Percentiles rank a stretch among this genome's conserved stretches.
Conservation (phyloP, 176 grass and related monocot species). For the Bromus sterilis region DNA sequence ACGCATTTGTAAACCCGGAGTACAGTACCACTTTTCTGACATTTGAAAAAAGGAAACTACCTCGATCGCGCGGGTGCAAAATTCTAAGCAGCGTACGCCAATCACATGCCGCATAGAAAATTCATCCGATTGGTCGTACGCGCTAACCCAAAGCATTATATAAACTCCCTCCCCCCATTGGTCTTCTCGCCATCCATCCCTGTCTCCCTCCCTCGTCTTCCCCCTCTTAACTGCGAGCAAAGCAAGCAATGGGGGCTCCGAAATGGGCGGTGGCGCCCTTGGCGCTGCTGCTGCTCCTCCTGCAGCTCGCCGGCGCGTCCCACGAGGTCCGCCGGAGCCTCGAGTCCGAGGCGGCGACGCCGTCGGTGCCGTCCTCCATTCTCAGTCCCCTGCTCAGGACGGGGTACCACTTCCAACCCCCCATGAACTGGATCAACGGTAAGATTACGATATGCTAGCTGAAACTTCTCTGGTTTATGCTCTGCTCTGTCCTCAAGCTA, state of each 20-base stretch:
- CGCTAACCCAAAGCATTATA: background rate
- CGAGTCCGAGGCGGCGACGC: background rate
- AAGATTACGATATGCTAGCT: too few relatives aligned
- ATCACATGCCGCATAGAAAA: background rate
- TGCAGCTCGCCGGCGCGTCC: background rate
- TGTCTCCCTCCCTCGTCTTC: background rate
- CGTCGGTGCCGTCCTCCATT: conserved; percentile 36
- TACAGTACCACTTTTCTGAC: background rate
- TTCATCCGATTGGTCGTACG: background rate
- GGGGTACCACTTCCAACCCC: conserved; percentile 62
- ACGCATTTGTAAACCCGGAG: background rate
- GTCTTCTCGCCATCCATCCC: background rate
- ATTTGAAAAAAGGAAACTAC: background rate
- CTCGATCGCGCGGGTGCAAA: background rate
- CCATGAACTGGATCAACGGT: conserved; percentile 80
- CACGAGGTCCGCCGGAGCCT: background rate
- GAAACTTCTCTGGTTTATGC: background rate
- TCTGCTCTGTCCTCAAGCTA: background rate
- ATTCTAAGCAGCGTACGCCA: background rate
- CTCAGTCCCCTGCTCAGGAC: conserved; percentile 34
- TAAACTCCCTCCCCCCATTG: background rate
- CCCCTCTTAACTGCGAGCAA: background rate
- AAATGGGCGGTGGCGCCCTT: background rate
- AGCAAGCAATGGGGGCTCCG: background rate
- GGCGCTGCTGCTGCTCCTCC: background rate